Conservation (phyloP, 2,329 filamentous ascomycete genomes). For the Ophiostoma sp. region DNA sequence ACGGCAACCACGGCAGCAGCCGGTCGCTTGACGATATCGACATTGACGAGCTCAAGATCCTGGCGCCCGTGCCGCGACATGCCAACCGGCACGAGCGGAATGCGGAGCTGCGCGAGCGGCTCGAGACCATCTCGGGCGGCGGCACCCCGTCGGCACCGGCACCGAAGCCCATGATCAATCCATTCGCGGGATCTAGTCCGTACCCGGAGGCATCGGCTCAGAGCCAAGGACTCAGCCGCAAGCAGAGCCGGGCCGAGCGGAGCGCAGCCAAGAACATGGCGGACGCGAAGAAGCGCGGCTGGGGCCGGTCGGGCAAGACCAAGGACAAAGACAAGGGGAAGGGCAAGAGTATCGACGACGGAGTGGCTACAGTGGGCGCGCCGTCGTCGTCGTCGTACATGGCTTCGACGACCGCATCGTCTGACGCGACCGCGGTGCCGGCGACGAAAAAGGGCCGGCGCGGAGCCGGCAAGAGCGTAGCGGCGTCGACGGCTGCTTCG, state of each 20-base stretch:
- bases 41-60: constrained; percentile 32
- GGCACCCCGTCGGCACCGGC: constrained; percentile 23
- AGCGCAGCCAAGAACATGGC: constrained; percentile 59
- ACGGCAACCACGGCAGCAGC: neutral
- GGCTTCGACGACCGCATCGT: constrained; percentile 11
- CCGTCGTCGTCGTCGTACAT: neutral
- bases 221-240: constrained; percentile 41
- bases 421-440: constrained; percentile 12
- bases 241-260: constrained; percentile 52
- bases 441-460: constrained; percentile 6
- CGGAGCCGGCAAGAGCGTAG: neutral
- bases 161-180: constrained; percentile 30
- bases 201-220: constrained; percentile 28
- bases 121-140: constrained; percentile 51
- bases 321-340: constrained; percentile 39
- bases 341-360: neutral
- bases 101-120: constrained; percentile 42
- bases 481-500: neutral
- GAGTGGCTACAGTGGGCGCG: neutral
- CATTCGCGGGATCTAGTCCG: constrained; percentile 24
- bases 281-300: constrained; percentile 55
- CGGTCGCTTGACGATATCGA: constrained; percentile 9
- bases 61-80: constrained; percentile 51
- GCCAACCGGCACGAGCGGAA: constrained; percentile 39
- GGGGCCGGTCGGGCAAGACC: constrained; percentile 36